Evolutionary conservation across 1,139 yeast species (phyloP).

Genomic region (Suhomyces kunorum): DNA sequence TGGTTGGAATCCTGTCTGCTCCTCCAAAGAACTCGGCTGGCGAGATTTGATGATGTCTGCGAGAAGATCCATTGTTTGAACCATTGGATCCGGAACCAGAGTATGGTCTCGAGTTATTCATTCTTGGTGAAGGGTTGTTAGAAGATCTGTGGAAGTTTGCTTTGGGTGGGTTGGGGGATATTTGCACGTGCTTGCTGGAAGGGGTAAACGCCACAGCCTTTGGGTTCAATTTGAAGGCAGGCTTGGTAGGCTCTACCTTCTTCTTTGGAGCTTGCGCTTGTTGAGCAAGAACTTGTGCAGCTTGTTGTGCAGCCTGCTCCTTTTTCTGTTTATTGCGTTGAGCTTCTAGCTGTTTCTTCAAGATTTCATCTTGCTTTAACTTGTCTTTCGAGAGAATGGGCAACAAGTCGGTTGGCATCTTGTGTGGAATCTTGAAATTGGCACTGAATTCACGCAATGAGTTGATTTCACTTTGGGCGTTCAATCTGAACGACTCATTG

Average conservation of each 20-base stretch:
- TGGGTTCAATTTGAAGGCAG: constrained; percentile 67
- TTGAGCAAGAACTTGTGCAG: constrained; percentile 5
- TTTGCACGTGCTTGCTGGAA: constrained; percentile 29
- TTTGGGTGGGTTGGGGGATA: constrained; percentile 37
- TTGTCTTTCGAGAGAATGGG: constrained; percentile 75
- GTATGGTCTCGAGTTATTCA: constrained; percentile 37
- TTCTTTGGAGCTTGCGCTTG: constrained; percentile 25
- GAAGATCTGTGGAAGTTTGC: constrained; percentile 29
- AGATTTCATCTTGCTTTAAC: constrained; percentile 61
- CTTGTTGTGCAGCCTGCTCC: constrained; percentile 18
- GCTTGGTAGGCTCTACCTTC: constrained; percentile 55
- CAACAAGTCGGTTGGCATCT: constrained; percentile 72
- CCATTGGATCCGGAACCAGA: constrained; percentile 20
- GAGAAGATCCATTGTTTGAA: constrained; percentile 20
- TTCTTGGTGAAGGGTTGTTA: constrained; percentile 39
- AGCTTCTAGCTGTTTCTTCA: constrained; percentile 35
- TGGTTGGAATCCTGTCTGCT: constrained; percentile 47
- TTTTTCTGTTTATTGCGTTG: constrained; percentile 18
- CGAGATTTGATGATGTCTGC: constrained; percentile 44
- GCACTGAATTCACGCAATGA: constrained; percentile 84
- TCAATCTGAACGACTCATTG: constrained; percentile 47
- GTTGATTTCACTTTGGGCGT: constrained; percentile 68
- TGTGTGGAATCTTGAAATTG: constrained; percentile 74
- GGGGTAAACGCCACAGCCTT: constrained; percentile 75
- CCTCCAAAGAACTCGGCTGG: constrained; percentile 55